Base-by-base conservation (phyloP, 495 filamentous ascomycete genomes). In the Lindgomyces ingoldianus region DNA sequence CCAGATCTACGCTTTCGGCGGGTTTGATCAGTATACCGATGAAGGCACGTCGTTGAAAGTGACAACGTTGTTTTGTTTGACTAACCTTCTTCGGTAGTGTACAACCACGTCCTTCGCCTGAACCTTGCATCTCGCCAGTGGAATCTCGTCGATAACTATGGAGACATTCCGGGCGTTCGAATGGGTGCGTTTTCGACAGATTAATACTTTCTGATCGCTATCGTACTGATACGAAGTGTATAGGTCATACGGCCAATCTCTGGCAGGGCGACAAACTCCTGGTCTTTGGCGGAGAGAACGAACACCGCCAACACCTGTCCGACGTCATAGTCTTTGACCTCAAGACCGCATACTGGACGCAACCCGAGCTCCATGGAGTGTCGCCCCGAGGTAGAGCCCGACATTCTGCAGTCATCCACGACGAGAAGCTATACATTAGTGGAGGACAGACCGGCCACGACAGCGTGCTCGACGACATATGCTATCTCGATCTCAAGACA, bases 1-100 rank as follows among this genome's bases (percentile, higher is more conserved):
- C 77, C 85, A 90, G 73, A 97, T 98, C 68, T 97, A 96, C 77
- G 94, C 93, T 25, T 98, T 98, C 78, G 94, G 94, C 12, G 94
- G 94, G n/a, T 98, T 98, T 69, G 94, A 98, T 72, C 93, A 96
- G 73, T 98, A 94, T 72, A 98, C 94, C 9, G 94, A 98, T 74
- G 94, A 98, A 81, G 87, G 87, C 87, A 60, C 36, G 70, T 21
- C 16, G 66, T 18, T 26, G 44, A 24, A 29, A 27, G 27, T 61
- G 1, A 3, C 56, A 1, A 33, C 25, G 41, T 45, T 21, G 11
- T 1, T 45, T 6, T 18, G 22, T 16, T n/a, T n/a, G 1, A 19
- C 54, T 57, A 30, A 57, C 42, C 46, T 4, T 24, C 18, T 19
- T 4, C n/a, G 9, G 1, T 61, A 89, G 94, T 98, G 25, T 98